These are phyloP conservation scores for Leucocoprinus birnbaumii DNA, from an alignment of 768 basidiomycete species.

Conservation along the genomic window DNA sequence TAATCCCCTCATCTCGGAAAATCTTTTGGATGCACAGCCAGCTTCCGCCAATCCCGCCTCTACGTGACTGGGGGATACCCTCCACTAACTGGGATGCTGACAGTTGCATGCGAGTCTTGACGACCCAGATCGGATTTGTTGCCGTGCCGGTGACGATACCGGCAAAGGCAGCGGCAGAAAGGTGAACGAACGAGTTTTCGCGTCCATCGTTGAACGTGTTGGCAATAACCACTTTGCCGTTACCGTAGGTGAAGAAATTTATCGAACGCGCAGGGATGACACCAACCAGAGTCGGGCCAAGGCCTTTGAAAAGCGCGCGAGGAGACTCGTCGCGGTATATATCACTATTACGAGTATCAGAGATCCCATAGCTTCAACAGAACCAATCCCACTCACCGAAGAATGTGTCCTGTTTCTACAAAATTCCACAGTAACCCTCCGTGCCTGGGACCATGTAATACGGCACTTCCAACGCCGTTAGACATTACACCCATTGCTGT, in stretches of 20 bases:
- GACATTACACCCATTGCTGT: constrained; percentile 36
- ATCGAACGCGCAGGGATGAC: constrained; percentile 95
- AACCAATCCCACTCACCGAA: constrained; percentile 52
- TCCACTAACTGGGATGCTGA: constrained; percentile 34
- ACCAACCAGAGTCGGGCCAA: constrained; percentile 92
- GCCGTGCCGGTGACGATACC: constrained; percentile 85
- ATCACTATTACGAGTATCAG: no score
- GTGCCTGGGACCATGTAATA: constrained; percentile 12
- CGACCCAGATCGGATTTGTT: constrained; percentile 99
- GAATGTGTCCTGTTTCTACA: constrained; percentile 89
- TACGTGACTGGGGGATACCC: constrained; percentile 14
- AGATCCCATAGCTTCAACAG: no score
- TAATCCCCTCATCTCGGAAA: constrained; percentile 73
- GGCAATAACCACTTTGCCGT: constrained; percentile 91
- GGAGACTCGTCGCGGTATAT: constrained; percentile 89
- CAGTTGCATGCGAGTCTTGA: constrained; percentile 89
- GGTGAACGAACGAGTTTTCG: constrained; percentile 86
- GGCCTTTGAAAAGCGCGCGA: constrained; percentile 88
- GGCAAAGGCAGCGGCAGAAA: constrained; percentile 80
- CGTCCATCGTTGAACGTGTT: constrained; percentile 72
- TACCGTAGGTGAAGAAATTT: constrained; percentile 97
- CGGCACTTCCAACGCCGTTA: constrained; percentile 19
- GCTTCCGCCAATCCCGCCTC: constrained; percentile 47
- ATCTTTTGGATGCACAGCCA: constrained; percentile 69
- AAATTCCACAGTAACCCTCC: constrained; percentile 82